Base-by-base conservation (phyloP, 306 rosid species). In the Hippophae gyantsensis region DNA sequence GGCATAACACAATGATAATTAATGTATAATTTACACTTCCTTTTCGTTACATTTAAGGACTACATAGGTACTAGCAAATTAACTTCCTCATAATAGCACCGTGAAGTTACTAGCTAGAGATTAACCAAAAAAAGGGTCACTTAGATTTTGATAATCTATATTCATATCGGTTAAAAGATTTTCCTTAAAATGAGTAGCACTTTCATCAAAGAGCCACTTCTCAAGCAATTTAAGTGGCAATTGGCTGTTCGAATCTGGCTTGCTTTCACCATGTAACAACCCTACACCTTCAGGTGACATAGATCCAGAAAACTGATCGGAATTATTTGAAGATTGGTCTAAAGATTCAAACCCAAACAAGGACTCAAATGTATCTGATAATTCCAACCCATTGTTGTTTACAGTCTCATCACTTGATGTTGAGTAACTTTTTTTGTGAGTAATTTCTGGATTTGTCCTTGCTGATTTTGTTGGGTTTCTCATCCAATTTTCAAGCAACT, bases 191-290 rank as follows among this genome's bases (percentile, higher is more conserved):
- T 80, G 86, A 27, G 38, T 54, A 42, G 49, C 70, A 25, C 75
- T 71, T 62, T 86, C 99, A 63, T 88, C 99, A 7, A 88, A 72
- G 47, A 93, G 76, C 97, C 99, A 93, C 53, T 92, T 72, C 74
- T 93, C 99, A 32, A 88, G 81, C 79, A 88, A 46, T 43, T 78
- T 73, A 11, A 88, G 67, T 3, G 86, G 95, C 72, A 77, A 61
- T 38, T 75, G 67, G 9, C 13, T 73, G 3, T 26, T 58, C n/a
- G 60, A 50, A 57, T 74, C 69, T 0, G 80, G 81, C 74, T 81
- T 83, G 67, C 66, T 82, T 60, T 84, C 86, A 10, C 60, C 82
- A 43, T 72, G 81, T 58, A 71, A 80, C 13, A 56, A 13, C 32
- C 74, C 62, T 25, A 55, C 40, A 7, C 50, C 70, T 56, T 81